Conservation (phyloP, 305 asterid species). For the Solanum hybrid region DNA sequence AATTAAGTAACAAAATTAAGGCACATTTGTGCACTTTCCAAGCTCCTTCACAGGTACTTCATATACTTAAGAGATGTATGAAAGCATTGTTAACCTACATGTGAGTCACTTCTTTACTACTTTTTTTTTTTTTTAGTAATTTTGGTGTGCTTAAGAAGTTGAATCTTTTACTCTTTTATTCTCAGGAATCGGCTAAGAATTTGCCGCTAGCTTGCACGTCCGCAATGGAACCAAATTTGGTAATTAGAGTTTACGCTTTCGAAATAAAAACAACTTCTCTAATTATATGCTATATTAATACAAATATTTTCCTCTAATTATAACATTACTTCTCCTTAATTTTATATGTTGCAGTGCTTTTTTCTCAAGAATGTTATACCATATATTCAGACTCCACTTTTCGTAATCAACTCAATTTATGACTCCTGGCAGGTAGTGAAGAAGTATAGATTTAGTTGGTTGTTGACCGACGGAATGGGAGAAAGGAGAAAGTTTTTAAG, state of each 20-base stretch:
- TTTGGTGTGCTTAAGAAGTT: background rate
- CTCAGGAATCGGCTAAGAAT: constrained; percentile 58
- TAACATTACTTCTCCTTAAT: background rate
- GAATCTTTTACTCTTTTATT: background rate
- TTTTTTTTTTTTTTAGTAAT: background rate
- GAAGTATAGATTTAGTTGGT: too few species aligned
- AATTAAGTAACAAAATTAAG: too few species aligned
- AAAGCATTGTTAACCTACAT: constrained; percentile 34
- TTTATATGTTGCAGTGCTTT: constrained; percentile 40
- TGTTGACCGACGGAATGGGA: too few species aligned
- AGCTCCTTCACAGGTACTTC: background rate
- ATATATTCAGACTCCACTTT: constrained; percentile 41
- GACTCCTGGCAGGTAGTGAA: constrained; percentile 58
- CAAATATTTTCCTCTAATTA: background rate
- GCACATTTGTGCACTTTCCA: too few species aligned
- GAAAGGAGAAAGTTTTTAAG: too few species aligned
- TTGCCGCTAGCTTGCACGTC: constrained; percentile 32
- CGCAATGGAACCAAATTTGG: constrained; percentile 41
- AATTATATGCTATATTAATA: too few species aligned
- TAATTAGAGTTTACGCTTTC: constrained; percentile 28
- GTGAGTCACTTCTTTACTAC: constrained; percentile 11
- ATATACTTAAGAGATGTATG: constrained; percentile 12
- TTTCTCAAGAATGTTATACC: constrained; percentile 42
- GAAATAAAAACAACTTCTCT: constrained; percentile 9
- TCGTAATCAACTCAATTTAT: constrained; percentile 53